phyloP scores from a whole-genome alignment of 441 rosid species.

The Aquilaria agallochum region DNA sequence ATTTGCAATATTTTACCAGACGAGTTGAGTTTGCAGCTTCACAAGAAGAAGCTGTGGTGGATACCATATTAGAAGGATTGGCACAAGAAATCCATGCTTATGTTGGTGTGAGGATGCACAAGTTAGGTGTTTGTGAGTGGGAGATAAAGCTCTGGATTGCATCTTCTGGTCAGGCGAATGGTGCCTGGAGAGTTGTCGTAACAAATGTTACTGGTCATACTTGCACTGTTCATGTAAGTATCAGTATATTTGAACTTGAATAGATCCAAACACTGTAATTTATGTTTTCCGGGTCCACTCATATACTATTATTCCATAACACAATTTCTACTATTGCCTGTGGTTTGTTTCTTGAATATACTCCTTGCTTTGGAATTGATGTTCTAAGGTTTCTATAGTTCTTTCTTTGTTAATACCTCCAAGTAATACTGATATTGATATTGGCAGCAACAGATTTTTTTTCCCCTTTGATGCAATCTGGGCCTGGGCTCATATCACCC shows the following conservation, averaged over 20 bases:
- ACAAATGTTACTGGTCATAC: constrained; percentile 97
- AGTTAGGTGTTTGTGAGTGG: constrained; percentile 94
- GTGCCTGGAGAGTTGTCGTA: constrained; percentile 95
- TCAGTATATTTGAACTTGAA: background rate
- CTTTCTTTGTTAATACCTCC: too few relatives aligned
- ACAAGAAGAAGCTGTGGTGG: constrained; percentile 74
- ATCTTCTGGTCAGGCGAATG: constrained; percentile 80
- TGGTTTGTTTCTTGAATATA: too few relatives aligned
- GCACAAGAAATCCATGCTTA: constrained; percentile 75
- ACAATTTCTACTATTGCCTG: too few relatives aligned
- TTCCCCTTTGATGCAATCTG: background rate
- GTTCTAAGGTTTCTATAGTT: too few relatives aligned
- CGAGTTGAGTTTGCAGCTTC: constrained; percentile 68
- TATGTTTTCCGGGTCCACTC: too few relatives aligned
- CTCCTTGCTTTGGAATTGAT: too few relatives aligned
- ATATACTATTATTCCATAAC: too few relatives aligned
- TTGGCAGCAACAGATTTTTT: too few relatives aligned
- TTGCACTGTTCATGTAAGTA: constrained; percentile 87
- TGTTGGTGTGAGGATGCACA: constrained; percentile 91
- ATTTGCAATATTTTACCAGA: constrained; percentile 44
- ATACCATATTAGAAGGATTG: constrained; percentile 69
- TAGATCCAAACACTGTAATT: too few relatives aligned
- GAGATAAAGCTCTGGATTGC: constrained; percentile 97
- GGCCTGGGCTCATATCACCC: constrained; percentile 9
- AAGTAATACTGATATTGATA: too few relatives aligned